phyloP scores from a whole-genome alignment of 805 yeast species.

The Saccharomyces mikatae region DNA sequence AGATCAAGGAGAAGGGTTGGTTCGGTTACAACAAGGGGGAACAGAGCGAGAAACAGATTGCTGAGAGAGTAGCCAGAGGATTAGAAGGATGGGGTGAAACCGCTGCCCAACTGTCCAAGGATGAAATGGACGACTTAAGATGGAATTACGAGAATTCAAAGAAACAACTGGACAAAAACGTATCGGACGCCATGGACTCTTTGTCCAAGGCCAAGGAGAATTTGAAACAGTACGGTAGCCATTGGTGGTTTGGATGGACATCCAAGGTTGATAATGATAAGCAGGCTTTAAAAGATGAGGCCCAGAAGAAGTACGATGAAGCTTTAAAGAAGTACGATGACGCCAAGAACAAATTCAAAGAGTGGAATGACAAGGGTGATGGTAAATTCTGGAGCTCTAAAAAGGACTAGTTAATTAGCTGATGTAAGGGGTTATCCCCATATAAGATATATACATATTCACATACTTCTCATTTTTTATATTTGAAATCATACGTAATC shows the following conservation, averaged over 20 bases:
- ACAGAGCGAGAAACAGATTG: constrained; percentile 29
- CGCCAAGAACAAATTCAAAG: constrained; percentile 11
- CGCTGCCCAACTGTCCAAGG: constrained; percentile 37
- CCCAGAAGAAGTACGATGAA: constrained; percentile 27
- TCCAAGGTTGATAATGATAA: constrained; percentile 18
- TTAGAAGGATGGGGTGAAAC: constrained; percentile 42
- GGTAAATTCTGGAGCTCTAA: constrained; percentile 22
- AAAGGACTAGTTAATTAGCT: not conserved
- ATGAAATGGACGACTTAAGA: constrained; percentile 33
- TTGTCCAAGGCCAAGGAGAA: constrained; percentile 31
- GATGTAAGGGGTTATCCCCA: not conserved
- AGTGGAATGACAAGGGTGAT: constrained; percentile 26
- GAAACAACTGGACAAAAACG: constrained; percentile 31
- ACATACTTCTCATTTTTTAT: not conserved
- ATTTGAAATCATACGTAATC: not conserved
- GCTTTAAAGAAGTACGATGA: constrained; percentile 16
- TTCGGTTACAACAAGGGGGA: constrained; percentile 17
- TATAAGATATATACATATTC: not conserved
- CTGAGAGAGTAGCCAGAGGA: constrained; percentile 30
- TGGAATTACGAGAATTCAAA: constrained; percentile 33
- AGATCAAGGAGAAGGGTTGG: constrained; percentile 32
- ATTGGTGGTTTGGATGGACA: constrained; percentile 26
- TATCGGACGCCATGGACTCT: constrained; percentile 25
- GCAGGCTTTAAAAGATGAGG: constrained; percentile 28
- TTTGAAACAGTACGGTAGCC: constrained; percentile 25